Evolutionary conservation across 768 basidiomycete species (phyloP).

Genomic region (Chalciporus pseudorubinellus): DNA sequence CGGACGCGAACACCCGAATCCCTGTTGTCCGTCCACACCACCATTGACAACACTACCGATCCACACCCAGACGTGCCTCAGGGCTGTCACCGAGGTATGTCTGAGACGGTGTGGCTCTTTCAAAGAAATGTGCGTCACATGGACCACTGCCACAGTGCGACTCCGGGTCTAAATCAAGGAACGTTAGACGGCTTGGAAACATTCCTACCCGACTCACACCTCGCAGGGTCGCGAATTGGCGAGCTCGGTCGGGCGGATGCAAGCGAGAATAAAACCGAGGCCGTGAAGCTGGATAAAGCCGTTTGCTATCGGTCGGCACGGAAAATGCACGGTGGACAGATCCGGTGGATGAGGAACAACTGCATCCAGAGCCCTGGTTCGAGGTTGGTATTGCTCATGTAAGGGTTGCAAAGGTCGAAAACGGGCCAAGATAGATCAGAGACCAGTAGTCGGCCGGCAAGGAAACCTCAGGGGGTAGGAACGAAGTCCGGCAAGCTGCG

Average conservation of each 20-base stretch:
- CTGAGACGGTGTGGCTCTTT: not conserved
- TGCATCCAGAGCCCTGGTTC: not conserved
- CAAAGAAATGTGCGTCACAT: not conserved
- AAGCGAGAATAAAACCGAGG: not conserved
- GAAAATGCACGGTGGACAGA: not conserved
- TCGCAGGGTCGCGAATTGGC: not conserved
- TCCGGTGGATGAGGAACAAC: not conserved
- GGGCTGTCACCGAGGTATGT: not conserved
- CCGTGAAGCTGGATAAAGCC: conserved; percentile 1
- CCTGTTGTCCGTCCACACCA: not conserved
- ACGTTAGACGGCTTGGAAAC: conserved; percentile 1
- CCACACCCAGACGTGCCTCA: not conserved
- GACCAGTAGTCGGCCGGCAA: not conserved
- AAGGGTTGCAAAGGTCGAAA: not conserved
- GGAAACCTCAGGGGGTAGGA: conserved; percentile 3
- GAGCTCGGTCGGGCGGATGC: not conserved
- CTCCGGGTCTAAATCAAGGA: not conserved
- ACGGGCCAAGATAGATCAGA: not conserved
- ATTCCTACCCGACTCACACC: not conserved
- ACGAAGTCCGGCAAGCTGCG: conserved; percentile 4
- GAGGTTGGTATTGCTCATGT: not conserved
- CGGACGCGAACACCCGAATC: not conserved
- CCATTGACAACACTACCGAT: not conserved
- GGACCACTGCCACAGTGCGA: not conserved
- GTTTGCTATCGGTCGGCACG: conserved; percentile 1